Conservation (phyloP, 2,329 filamentous ascomycete genomes). For the Biscogniauxia sp. region DNA sequence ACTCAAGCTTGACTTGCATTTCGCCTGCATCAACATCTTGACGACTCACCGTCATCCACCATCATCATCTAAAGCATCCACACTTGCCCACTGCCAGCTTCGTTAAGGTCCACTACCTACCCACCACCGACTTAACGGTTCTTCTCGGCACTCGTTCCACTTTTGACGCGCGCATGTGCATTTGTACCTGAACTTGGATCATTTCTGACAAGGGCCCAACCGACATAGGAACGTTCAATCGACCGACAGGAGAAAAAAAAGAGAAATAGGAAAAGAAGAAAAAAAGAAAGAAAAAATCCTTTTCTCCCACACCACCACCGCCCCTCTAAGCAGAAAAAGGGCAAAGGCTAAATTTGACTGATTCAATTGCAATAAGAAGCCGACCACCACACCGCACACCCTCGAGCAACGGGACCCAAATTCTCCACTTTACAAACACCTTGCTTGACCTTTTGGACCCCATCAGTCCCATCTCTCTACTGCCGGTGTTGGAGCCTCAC, state of each 20-base stretch:
- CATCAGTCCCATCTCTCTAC: conserved; percentile 33
- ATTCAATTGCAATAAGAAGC: conserved; percentile 33
- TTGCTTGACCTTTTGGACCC: conserved; percentile 22
- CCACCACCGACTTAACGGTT: conserved; percentile 24
- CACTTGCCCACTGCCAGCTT: conserved; percentile 23
- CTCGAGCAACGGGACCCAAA: conserved; percentile 32
- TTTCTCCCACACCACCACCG: too few species aligned
- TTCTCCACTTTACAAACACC: conserved; percentile 38
- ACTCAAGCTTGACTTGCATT: conserved; percentile 31
- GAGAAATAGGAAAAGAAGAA: conserved; percentile 9
- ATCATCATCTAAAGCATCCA: conserved; percentile 25
- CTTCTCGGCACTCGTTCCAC: conserved; percentile 31
- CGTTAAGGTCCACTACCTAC: conserved; percentile 21
- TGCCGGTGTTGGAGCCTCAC: conserved; percentile 35
- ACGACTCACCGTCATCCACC: conserved; percentile 31
- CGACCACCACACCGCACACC: conserved; percentile 31
- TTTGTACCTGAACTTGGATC: conserved; percentile 24
- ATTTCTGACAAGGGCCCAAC: conserved; percentile 28
- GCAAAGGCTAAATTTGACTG: conserved; percentile 11
- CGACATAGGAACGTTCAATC: conserved; percentile 20
- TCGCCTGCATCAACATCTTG: conserved; percentile 32
- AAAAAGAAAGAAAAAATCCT: too few species aligned
- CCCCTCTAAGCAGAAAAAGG: too few species aligned
- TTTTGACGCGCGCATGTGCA: conserved; percentile 22
- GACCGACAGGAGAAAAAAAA: conserved; percentile 12